A percentile compares a stretch with the other conserved stretches of the same genome.
These are phyloP conservation scores for Combretum micranthum DNA, from an alignment of 345 rosid genomes.

Conservation along the genomic window DNA sequence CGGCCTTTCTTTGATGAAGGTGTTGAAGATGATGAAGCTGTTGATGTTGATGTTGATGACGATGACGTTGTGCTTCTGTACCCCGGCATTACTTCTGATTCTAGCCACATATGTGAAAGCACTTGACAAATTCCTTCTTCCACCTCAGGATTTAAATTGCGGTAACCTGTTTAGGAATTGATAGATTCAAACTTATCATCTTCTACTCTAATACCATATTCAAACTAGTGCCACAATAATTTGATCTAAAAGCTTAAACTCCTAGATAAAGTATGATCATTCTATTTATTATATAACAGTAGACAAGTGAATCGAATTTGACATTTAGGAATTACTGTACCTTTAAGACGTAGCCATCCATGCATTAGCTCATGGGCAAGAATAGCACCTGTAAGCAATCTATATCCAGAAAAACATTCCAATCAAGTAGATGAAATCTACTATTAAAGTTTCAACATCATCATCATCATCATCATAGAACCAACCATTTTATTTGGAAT, in stretches of 20 bases:
- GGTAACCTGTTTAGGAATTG: constrained; percentile 41
- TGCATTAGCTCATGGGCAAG: constrained; percentile 95
- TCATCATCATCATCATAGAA: background rate
- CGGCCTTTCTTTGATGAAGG: constrained; percentile 68
- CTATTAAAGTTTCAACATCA: background rate
- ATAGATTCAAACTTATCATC: too few species aligned
- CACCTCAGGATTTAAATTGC: constrained; percentile 77
- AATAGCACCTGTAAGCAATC: constrained; percentile 91
- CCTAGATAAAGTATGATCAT: too few species aligned
- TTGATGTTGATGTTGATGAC: constrained; percentile 39
- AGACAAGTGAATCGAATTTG: too few species aligned
- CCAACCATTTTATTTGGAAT: too few species aligned
- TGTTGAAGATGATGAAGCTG: constrained; percentile 22
- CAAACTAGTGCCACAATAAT: too few species aligned
- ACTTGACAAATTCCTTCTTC: constrained; percentile 98
- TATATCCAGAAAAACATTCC: constrained; percentile 18
- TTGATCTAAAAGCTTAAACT: too few species aligned
- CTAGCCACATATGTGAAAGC: constrained; percentile 94
- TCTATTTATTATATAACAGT: too few species aligned
- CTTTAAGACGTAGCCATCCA: constrained; percentile 90
- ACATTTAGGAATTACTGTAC: constrained; percentile 18
- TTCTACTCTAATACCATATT: too few species aligned
- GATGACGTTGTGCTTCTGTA: constrained; percentile 45
- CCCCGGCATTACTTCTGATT: constrained; percentile 74
- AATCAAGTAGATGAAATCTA: background rate